Evolutionary conservation across 345 rosid species (phyloP), one percentile per base, ranked within the genome.

Genomic region (Brassica carinata): DNA sequence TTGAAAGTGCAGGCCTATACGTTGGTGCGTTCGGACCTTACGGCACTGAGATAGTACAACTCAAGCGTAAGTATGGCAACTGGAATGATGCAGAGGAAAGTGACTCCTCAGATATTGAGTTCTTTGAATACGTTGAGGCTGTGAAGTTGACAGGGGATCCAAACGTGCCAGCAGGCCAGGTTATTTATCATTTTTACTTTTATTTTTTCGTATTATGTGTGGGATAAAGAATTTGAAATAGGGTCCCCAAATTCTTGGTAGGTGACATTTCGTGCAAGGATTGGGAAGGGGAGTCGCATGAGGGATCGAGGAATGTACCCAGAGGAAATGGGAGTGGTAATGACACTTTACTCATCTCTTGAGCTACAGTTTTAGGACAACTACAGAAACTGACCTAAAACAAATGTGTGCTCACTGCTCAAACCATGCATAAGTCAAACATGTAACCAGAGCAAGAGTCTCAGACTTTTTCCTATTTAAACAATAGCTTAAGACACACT

Each of bases 201-300:
- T 69, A 14, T 19, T 7, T 23, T 70, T 23, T 70, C 51, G 19
- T 5, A 27, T 27, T 62, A 36, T 69, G 30, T 40, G 15, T 45
- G 63, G 14, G 18, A 58, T 45, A 18, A 51, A 26, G 36, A 64
- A 29, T 1, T 2, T 15, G 51, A 74, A 53, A 15, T 68, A 75
- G 53, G 77, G 43, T 31, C 23, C 27, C 48, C 18, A 71, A 72
- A 61, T 61, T 74, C 67, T 76, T 69, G 79, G 48, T 86, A 95
- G 99, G 99, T 93, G 76, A 95, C 99, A 43, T 95, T 95, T 78
- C 98, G 98, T 67, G 99, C 99, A 73, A 95, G 89, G 87, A 95
- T 95, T 80, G 96, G 96, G 73, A 93, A 85, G 75, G 89, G 83
- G 69, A 84, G 85, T 63, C 93, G 87, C 75, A 79, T 77, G 74